Percentiles rank a stretch among this genome's conserved stretches.
These are phyloP conservation scores for Rhytidiadelphus loreus DNA, from an alignment of 225 moss, liverwort and hornwort species.

Conservation along the genomic window DNA sequence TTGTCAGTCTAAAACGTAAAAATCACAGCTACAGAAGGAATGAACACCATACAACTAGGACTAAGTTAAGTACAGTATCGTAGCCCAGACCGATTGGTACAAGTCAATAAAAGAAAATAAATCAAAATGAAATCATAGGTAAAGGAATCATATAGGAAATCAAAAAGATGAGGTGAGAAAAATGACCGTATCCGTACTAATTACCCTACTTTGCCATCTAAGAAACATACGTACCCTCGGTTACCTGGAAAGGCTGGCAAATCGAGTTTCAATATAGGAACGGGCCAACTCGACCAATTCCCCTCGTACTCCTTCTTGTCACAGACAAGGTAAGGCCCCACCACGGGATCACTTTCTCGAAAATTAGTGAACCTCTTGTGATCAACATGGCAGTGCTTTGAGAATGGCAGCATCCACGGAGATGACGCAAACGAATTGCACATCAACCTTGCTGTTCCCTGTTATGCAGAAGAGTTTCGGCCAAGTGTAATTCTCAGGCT, in stretches of 20 bases:
- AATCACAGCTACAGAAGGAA: not conserved
- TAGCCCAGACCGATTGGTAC: not conserved
- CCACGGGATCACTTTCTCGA: constrained; percentile 26
- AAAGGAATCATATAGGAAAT: not conserved
- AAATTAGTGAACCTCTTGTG: constrained; percentile 37
- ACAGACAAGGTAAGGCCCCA: constrained; percentile 47
- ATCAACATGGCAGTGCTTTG: constrained; percentile 69
- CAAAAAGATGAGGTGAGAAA: not conserved
- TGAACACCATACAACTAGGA: not conserved
- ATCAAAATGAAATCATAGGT: not conserved
- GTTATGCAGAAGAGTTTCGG: not conserved
- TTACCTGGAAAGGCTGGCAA: constrained; percentile 74
- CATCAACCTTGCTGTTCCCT: constrained; percentile 85
- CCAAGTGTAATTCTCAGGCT: not conserved
- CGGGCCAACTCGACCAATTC: constrained; percentile 73
- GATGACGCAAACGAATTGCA: constrained; percentile 75
- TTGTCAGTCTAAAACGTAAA: not conserved
- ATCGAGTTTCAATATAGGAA: constrained; percentile 59
- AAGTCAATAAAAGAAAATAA: not conserved
- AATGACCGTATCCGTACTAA: not conserved
- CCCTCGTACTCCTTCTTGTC: constrained; percentile 40
- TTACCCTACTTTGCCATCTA: not conserved
- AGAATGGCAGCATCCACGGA: constrained; percentile 81
- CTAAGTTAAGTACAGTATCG: not conserved
- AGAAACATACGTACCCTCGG: not conserved